Base-by-base conservation (phyloP, 2,329 filamentous ascomycete species). In the Coleophoma cylindrospora region DNA sequence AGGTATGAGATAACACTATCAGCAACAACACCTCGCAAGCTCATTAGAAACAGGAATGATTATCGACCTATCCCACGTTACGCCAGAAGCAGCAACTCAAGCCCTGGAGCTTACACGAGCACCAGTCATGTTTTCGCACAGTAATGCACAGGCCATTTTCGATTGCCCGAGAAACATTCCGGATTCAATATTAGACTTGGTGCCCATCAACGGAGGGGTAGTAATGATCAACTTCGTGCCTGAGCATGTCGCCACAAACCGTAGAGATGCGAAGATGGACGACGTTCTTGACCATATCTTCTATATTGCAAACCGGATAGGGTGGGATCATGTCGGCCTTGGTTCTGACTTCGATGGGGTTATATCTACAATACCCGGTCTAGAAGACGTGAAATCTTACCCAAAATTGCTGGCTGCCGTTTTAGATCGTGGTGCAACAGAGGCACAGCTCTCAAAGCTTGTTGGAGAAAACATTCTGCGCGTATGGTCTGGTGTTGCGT, bases 101-200 rank as follows among this genome's bases (percentile, higher is more conserved):
- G 79, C 81, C 0, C 70, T 87, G 1, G 68, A 69, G 5, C 21
- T 68, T 1, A 67, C 67, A 10, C 64, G 72, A 46, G 80, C 81
- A 1, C 82, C 83, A 0, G 77, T 84, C 0, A 83, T 86, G 34
- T 86, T 84, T 71, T 81, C 76, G 47, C 83, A 87, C 61, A 83
- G 77, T 49, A 81, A 77, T 3, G 78, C 77, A 3, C 75, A 81
- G 56, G 70, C 75, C 0, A 58, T 86, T 11, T 85, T 80, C 55
- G 77, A 79, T 3, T 80, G 85, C 63, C 80, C 80, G 2, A 73
- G 84, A n/a, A 87, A 87, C 54, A 83, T 85, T 0, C 79, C 80
- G 1, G 83, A 86, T 53, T 79, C 83, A 47, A 73, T 85, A 5
- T 15, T 38, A 6, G 36, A 86, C 2, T 79, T 86, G 13, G 85